Evolutionary conservation across 106 monocot genomes (phyloP), one percentile per base, ranked within the genome.

Genomic region (Dioscorea zingiberensis): DNA sequence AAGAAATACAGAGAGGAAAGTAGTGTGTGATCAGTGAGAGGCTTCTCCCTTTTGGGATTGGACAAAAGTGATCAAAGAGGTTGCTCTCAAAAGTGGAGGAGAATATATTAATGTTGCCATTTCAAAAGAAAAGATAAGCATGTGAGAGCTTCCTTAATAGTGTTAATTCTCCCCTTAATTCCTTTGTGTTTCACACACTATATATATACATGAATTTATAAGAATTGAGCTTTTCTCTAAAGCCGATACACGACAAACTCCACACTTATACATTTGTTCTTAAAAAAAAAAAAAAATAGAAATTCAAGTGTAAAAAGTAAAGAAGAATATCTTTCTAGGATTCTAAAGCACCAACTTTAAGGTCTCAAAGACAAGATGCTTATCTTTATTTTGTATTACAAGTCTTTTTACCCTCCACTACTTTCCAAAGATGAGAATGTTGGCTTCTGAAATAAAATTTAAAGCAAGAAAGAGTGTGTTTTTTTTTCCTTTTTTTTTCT

Each of bases 271-370:
- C 44, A 58, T 54, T 18, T 51, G 6, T 38, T 38, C 10, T 38
- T 38, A 2, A 2, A 8, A 38, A 38, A 8, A 2, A n/a, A n/a
- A n/a, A 11, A n/a, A 38, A 38, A 38, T 6, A 2, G 38, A 19
- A 13, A 73, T n/a, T 72, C 2, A 63, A 18, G 67, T 73, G 68
- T 68, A 30, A n/a, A 58, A 68, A 46, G 48, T 60, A 76, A 64
- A 68, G 71, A 71, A 72, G 79, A 61, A 70, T 45, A 80, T 77
- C 80, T 80, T 84, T 76, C 44, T 60, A 66, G 64, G 76, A 80
- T 76, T 80, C 72, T 73, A 72, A 77, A 73, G 80, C 70, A 73
- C 10, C 30, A 69, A 65, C 72, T 76, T 84, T 76, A 73, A 80
- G 70, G 51, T 51, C 51, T 51, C 15, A 51, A 51, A 51, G 18